A percentile compares a stretch with the other conserved stretches of the same genome.
Conservation (phyloP, 225 moss, liverwort and hornwort species). For the Marchantia paleacea region DNA sequence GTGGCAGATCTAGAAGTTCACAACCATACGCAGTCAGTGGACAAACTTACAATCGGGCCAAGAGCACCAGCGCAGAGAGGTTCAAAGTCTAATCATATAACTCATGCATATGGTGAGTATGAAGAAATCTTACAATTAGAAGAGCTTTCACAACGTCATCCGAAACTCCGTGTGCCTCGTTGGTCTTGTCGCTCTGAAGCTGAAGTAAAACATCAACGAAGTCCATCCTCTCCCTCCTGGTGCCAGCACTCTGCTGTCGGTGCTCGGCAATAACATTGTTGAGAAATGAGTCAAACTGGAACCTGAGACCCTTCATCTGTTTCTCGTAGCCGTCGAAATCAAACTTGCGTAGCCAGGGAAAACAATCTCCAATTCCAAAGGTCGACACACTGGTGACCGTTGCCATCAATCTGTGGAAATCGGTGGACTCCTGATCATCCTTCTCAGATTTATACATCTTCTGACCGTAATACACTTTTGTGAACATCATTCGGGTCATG, state of each 20-base stretch:
- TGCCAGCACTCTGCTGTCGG: neutral
- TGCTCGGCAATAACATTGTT: neutral
- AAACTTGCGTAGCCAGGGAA: constrained; percentile 3
- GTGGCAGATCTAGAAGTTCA: too few species aligned
- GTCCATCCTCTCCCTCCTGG: neutral
- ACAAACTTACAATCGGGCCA: neutral
- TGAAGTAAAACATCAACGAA: constrained; percentile 18
- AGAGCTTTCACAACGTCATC: constrained; percentile 16
- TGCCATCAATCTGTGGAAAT: neutral
- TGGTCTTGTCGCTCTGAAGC: neutral
- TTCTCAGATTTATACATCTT: neutral
- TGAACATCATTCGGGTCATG: constrained; percentile 6
- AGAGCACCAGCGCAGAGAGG: too few species aligned
- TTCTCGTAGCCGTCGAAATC: constrained; percentile 11
- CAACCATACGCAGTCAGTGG: neutral
- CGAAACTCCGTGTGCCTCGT: neutral
- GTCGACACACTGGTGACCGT: too few species aligned
- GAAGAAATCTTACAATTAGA: neutral
- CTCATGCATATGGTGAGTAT: too few species aligned
- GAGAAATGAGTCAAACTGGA: neutral
- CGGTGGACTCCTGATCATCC: neutral
- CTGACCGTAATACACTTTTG: neutral
- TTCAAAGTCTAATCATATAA: too few species aligned
- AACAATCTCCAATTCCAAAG: neutral
- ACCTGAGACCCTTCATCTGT: neutral